These are phyloP conservation scores for Acer campestre DNA, from an alignment of 345 rosid species.

Conservation along the genomic window DNA sequence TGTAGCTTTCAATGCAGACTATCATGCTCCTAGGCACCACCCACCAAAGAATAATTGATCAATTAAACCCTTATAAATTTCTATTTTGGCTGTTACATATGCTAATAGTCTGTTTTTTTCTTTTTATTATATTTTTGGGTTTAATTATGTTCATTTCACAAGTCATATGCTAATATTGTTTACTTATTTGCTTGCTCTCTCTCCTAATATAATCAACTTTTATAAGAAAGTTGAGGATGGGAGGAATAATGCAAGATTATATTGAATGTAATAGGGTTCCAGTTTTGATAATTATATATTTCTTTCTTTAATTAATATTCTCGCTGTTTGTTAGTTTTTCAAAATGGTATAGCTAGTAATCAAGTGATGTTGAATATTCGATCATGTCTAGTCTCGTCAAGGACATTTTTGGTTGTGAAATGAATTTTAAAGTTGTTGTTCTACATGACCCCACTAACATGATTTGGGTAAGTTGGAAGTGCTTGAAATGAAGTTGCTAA, in stretches of 20 bases:
- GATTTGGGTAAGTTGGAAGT: not conserved
- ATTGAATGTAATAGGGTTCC: not conserved
- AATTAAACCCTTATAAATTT: not conserved
- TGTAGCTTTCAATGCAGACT: constrained; percentile 73
- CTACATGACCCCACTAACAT: not conserved
- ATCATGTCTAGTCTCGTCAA: not conserved
- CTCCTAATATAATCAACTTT: not conserved
- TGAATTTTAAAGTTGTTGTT: not conserved
- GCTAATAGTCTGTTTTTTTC: not conserved
- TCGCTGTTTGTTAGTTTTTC: not conserved
- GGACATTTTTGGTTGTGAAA: not conserved
- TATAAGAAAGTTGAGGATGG: too few relatives aligned
- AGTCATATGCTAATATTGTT: too few relatives aligned
- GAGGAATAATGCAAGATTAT: too few relatives aligned
- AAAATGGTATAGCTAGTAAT: not conserved
- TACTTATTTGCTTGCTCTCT: too few relatives aligned
- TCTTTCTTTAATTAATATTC: not conserved
- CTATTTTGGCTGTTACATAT: not conserved
- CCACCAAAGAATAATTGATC: constrained; percentile 76
- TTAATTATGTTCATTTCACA: too few relatives aligned
- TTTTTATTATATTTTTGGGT: too few relatives aligned
- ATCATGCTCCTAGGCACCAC: constrained; percentile 71
- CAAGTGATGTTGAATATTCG: not conserved
- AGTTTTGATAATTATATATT: not conserved
- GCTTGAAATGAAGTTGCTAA: not conserved